Conservation (phyloP, 108 stramenopile species). For the Fistulifera solaris region DNA sequence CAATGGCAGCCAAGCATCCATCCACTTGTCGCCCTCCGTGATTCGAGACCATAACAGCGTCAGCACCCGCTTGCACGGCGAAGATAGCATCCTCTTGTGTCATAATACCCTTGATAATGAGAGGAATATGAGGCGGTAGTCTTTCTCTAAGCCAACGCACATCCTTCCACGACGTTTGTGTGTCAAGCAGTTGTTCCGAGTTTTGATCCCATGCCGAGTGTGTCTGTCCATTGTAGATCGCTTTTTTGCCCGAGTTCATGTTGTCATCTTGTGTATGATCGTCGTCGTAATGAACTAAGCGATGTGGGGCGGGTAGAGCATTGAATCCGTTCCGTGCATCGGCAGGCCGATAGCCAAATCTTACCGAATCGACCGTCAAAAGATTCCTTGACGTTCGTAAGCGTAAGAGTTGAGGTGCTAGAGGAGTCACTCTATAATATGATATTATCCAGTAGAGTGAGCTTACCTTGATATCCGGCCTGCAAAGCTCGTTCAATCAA, state of each 20-base stretch:
- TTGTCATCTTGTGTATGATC: conserved; percentile 2
- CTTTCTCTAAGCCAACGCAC: conserved; percentile 68
- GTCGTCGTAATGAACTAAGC: conserved; percentile 66
- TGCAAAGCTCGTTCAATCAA: conserved; percentile 51
- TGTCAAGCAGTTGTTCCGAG: conserved; percentile 67
- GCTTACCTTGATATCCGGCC: conserved; percentile 41
- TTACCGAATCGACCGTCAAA: conserved; percentile 78
- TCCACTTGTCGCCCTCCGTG: conserved; percentile 92
- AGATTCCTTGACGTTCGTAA: conserved; percentile 34
- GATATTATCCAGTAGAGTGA: not conserved
- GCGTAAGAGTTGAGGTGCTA: not conserved
- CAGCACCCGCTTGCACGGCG: conserved; percentile 69
- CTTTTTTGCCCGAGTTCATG: conserved; percentile 7
- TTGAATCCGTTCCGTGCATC: conserved; percentile 73
- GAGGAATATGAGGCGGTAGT: conserved; percentile 25
- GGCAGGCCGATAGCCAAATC: conserved; percentile 78
- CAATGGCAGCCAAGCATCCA: conserved; percentile 72
- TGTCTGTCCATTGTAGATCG: conserved; percentile 55
- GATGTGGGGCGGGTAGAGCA: conserved; percentile 62
- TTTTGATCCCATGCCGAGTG: conserved; percentile 81
- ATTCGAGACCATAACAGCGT: conserved; percentile 90
- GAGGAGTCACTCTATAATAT: not conserved
- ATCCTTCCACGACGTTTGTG: conserved; percentile 77
- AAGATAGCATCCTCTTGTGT: conserved; percentile 85
- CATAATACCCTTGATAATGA: conserved; percentile 91